These are phyloP conservation scores for Diplogelasinospora grovesii DNA, from an alignment of 495 filamentous ascomycete species.

Conservation along the genomic window DNA sequence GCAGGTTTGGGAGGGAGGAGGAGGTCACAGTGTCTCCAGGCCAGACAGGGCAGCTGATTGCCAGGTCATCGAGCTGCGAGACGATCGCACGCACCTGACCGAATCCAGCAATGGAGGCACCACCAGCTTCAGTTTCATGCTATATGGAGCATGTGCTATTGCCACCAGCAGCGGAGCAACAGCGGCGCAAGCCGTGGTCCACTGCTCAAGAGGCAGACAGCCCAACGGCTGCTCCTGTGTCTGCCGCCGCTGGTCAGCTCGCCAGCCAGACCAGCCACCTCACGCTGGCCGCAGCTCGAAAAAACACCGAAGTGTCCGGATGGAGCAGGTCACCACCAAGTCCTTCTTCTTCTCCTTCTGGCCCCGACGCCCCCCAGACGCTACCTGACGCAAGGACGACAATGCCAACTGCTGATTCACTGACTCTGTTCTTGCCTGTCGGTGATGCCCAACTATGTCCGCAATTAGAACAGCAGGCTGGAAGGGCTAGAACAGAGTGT, in stretches of 20 bases:
- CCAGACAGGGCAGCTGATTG: slow-evolving; percentile 1
- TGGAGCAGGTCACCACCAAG: too few relatives aligned
- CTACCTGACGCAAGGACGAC: too few relatives aligned
- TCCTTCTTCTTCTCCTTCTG: background rate
- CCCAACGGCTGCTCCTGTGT: too few relatives aligned
- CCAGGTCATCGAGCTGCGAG: slow-evolving; percentile 11
- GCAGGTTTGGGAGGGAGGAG: too few relatives aligned
- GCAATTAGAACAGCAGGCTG: background rate
- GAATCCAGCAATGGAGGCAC: slow-evolving; percentile 2
- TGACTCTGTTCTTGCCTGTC: background rate
- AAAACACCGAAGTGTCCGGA: slow-evolving; percentile 4
- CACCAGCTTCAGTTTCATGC: slow-evolving; percentile 4
- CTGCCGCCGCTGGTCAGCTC: slow-evolving; percentile 13
- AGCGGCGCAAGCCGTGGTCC: background rate
- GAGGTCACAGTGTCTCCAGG: background rate
- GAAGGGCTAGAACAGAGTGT: background rate
- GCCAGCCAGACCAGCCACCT: slow-evolving; percentile 17
- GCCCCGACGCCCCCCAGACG: background rate
- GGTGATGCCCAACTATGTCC: background rate
- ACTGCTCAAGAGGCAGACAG: background rate
- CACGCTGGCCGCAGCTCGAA: slow-evolving; percentile 16
- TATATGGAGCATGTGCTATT: too few relatives aligned
- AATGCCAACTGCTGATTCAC: background rate
- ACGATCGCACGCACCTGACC: slow-evolving; percentile 9
- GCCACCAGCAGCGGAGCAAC: slow-evolving; percentile 1